phyloP scores from a whole-genome alignment of 768 basidiomycete genomes.

The Tricholoma sp. region DNA sequence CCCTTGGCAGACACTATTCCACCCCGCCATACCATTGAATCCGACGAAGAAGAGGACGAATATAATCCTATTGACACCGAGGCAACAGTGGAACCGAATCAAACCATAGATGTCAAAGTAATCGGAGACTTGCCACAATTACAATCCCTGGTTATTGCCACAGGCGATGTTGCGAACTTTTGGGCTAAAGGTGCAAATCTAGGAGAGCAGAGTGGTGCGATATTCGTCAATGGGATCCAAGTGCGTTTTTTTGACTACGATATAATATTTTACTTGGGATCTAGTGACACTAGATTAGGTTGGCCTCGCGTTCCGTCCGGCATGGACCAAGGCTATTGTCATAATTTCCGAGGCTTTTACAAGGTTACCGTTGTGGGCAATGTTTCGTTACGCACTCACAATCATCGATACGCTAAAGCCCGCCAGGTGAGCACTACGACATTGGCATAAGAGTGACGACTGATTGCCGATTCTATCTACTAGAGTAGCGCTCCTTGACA shows the following conservation, averaged over 20 bases:
- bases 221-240: constrained; percentile 41
- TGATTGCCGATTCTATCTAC: neutral
- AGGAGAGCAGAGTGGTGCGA: constrained; percentile 45
- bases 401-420: constrained; percentile 43
- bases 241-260: constrained; percentile 27
- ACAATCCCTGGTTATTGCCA: constrained; percentile 37
- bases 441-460: neutral
- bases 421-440: constrained; percentile 29
- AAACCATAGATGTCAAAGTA: constrained; percentile 31
- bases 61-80: constrained; percentile 34
- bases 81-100: constrained; percentile 12
- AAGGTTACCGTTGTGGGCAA: constrained; percentile 44
- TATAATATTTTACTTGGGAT: too few relatives aligned
- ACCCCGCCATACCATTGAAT: constrained; percentile 58
- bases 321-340: constrained; percentile 41
- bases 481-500: constrained; percentile 48
- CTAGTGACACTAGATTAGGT: constrained; percentile 28
- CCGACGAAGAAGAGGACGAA: constrained; percentile 66
- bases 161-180: constrained; percentile 38
- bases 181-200: constrained; percentile 51
- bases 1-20: constrained; percentile 52
- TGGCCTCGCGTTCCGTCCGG: constrained; percentile 44
- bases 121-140: constrained; percentile 27
- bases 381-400: constrained; percentile 41
- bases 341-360: constrained; percentile 49